Conservation (phyloP, 306 rosid species). For the Parietaria judaica region DNA sequence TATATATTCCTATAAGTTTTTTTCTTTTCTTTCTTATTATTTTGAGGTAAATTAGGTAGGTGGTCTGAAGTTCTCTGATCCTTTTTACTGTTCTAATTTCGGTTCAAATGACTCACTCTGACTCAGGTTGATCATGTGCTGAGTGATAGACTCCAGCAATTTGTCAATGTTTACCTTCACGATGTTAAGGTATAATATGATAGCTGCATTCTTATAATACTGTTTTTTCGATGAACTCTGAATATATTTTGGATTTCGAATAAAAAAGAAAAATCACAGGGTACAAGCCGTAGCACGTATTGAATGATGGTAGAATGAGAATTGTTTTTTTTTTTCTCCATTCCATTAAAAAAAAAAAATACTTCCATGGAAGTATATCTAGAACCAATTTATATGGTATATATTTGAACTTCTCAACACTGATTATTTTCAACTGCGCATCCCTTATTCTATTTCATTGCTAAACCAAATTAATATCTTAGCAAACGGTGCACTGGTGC, state of each 20-base stretch:
- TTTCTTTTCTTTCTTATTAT: not conserved
- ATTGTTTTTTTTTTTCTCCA: too few species aligned
- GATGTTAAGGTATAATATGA: conserved; percentile 57
- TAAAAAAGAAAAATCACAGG: too few species aligned
- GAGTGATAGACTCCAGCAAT: conserved; percentile 42
- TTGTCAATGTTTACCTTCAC: conserved; percentile 54
- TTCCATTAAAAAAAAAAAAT: too few species aligned
- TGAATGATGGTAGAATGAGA: too few species aligned
- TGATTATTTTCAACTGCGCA: too few species aligned
- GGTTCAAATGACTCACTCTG: conserved; percentile 29
- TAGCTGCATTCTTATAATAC: not conserved
- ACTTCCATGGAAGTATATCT: too few species aligned
- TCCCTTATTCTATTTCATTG: not conserved
- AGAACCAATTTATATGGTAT: too few species aligned
- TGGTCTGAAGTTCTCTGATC: not conserved
- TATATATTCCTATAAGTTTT: not conserved
- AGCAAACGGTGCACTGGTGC: conserved; percentile 28
- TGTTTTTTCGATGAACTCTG: not conserved
- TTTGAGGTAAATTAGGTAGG: not conserved
- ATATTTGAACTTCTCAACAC: too few species aligned
- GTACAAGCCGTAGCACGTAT: too few species aligned
- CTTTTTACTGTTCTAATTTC: conserved; percentile 9
- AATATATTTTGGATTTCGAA: not conserved
- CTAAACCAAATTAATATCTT: not conserved
- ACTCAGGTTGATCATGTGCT: conserved; percentile 67